These are phyloP conservation scores for Populus hybrid DNA, from an alignment of 441 rosid genomes.

Conservation along the genomic window DNA sequence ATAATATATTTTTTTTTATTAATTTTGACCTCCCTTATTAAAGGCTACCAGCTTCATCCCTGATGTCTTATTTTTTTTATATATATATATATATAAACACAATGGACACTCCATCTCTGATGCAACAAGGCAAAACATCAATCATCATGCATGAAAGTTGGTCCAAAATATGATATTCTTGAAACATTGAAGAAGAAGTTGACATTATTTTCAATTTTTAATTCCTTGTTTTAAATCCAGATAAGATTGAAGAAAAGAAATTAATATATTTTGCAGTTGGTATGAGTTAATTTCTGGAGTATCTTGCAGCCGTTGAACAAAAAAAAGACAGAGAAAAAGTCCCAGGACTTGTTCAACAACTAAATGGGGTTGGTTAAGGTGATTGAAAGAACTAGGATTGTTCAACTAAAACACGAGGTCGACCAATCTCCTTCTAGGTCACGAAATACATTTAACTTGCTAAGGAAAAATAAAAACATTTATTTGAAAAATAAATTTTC, in stretches of 20 bases:
- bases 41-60: no score
- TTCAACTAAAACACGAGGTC: background rate
- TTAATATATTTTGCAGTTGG: background rate
- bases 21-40: no score
- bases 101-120: no score
- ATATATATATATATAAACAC: no score
- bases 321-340: background rate
- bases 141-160: background rate
- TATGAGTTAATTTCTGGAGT: no score
- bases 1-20: no score
- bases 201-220: background rate
- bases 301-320: background rate
- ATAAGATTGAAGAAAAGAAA: background rate
- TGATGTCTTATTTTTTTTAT: no score
- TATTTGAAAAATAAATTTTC: no score
- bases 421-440: background rate
- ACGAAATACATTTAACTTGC: background rate
- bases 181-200: no score
- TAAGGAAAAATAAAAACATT: no score
- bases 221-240: background rate
- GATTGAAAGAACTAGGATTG: background rate
- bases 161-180: background rate
- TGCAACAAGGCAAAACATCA: no score
- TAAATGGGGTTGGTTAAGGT: background rate
- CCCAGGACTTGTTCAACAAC: background rate